These are phyloP conservation scores for Xeromyces bisporus DNA, from an alignment of 495 filamentous ascomycete genomes.

Conservation along the genomic window DNA sequence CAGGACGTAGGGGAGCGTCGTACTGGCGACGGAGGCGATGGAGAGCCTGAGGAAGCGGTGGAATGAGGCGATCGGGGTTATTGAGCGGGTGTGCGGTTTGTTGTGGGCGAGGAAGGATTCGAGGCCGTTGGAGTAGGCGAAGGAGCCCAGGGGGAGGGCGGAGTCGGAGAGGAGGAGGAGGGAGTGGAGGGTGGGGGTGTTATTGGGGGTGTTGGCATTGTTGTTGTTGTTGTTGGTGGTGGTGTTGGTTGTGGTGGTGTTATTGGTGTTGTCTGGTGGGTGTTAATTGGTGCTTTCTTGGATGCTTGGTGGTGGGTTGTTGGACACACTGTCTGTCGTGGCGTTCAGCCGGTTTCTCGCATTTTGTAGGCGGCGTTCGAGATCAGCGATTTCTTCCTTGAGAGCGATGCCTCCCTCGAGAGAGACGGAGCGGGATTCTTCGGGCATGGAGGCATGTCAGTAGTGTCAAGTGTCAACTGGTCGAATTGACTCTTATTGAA, in stretches of 20 bases:
- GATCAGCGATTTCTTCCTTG: conserved; percentile 34
- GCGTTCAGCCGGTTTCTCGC: conserved; percentile 14
- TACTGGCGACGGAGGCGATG: conserved; percentile 57
- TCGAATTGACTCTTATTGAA: no score
- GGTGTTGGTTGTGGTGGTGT: no score
- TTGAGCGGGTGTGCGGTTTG: conserved; percentile 21
- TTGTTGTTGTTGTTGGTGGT: no score
- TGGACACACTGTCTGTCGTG: background rate
- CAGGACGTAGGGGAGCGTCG: conserved; percentile 71
- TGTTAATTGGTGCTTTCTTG: no score
- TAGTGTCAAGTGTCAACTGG: no score
- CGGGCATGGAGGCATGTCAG: background rate
- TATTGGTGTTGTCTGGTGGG: no score
- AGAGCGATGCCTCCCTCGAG: conserved; percentile 12
- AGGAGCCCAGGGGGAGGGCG: conserved; percentile 85
- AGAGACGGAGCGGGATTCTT: background rate
- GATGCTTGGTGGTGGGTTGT: no score
- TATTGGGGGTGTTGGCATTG: no score
- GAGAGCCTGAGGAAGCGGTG: conserved; percentile 63
- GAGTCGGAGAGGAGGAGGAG: conserved; percentile 91
- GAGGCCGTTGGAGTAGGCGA: conserved; percentile 87
- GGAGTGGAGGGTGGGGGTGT: no score
- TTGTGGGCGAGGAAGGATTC: conserved; percentile 88
- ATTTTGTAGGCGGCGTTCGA: conserved; percentile 29
- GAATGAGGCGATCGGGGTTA: conserved; percentile 33